phyloP scores from a whole-genome alignment of 1,284 basidiomycete species.

The Trametes sp. region DNA sequence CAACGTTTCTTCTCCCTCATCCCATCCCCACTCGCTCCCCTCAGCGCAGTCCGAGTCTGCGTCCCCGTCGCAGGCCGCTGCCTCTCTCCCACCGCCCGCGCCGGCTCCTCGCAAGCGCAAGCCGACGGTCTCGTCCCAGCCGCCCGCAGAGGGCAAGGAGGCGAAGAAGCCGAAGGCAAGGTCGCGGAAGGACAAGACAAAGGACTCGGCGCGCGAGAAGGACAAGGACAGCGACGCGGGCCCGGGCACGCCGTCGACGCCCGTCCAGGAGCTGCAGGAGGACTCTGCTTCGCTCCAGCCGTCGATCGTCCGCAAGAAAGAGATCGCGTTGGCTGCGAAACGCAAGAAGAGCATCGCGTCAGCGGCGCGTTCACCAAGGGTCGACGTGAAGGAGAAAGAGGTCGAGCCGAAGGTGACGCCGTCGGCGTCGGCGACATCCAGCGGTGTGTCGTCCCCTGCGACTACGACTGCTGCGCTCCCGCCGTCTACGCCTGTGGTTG shows the following conservation, averaged over 20 bases:
- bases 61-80: not conserved
- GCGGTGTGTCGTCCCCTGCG: conserved; percentile 2
- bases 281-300: conserved; percentile 1
- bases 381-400: conserved; percentile 2
- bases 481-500: not conserved
- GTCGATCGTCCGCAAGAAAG: conserved; percentile 12
- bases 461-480: not conserved
- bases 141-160: conserved; percentile 14
- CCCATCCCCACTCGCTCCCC: not conserved
- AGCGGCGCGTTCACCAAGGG: not conserved
- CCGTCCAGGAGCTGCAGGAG: conserved; percentile 6
- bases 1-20: not conserved
- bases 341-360: conserved; percentile 8
- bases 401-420: no score
- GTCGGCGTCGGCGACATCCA: not conserved
- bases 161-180: conserved; percentile 16
- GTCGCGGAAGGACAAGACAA: conserved; percentile 4
- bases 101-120: conserved; percentile 10
- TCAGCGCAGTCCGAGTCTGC: not conserved
- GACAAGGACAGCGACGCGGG: conserved; percentile 6
- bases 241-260: conserved; percentile 7
- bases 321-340: conserved; percentile 3
- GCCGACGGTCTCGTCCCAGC: conserved; percentile 10
- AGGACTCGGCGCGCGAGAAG: conserved; percentile 5
- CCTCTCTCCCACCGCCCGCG: not conserved